These are phyloP conservation scores for Fusarium verticillioides DNA, from an alignment of 2,329 filamentous ascomycete genomes.

Conservation along the genomic window DNA sequence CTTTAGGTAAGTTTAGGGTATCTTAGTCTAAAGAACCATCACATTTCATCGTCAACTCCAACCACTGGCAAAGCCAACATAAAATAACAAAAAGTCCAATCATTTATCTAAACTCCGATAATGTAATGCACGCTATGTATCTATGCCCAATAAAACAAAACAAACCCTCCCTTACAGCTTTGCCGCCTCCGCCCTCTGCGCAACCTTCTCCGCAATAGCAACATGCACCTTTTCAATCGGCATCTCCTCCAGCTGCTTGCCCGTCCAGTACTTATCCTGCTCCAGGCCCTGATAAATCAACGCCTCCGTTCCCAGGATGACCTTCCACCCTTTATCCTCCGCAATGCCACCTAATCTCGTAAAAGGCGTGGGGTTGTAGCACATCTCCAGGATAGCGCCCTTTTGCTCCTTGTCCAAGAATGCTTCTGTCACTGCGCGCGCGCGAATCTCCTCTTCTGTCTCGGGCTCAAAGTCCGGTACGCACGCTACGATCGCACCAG, in stretches of 20 bases:
- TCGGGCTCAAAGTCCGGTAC: slow-evolving; percentile 81
- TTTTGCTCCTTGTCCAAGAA: slow-evolving; percentile 62
- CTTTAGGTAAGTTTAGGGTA: neutral
- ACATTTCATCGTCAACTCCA: neutral
- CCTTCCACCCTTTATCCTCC: slow-evolving; percentile 72
- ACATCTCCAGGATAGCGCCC: slow-evolving; percentile 83
- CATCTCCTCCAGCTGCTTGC: slow-evolving; percentile 65
- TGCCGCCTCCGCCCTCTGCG: slow-evolving; percentile 36
- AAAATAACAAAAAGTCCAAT: neutral
- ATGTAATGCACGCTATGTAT: slow-evolving; percentile 31
- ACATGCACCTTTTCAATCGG: slow-evolving; percentile 40
- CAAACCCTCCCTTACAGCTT: slow-evolving; percentile 16
- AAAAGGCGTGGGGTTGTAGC: slow-evolving; percentile 79
- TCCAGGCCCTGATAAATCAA: slow-evolving; percentile 82
- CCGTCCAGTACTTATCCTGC: slow-evolving; percentile 75
- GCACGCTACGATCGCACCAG: slow-evolving; percentile 77
- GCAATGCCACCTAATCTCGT: slow-evolving; percentile 74
- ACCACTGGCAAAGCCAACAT: no score
- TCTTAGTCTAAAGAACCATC: neutral
- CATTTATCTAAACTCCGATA: neutral
- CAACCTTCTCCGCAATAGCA: slow-evolving; percentile 43
- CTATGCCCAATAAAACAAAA: neutral
- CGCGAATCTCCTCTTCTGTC: slow-evolving; percentile 69
- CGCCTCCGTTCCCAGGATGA: slow-evolving; percentile 80
- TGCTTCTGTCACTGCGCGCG: slow-evolving; percentile 65